Conservation (phyloP, 1,284 basidiomycete genomes). For the Melampsora americana region DNA sequence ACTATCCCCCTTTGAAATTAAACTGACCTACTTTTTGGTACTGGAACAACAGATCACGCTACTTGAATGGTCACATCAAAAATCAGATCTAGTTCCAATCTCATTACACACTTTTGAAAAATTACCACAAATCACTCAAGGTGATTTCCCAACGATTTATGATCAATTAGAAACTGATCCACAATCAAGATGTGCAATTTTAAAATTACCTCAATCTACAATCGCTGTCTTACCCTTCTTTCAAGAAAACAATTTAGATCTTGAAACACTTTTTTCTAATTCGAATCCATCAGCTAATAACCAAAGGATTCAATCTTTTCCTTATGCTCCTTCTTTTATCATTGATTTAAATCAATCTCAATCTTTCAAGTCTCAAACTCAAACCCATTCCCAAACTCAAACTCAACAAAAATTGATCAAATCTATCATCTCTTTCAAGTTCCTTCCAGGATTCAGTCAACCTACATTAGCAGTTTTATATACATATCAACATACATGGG, state of each 20-base stretch:
- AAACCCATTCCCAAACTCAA: constrained; percentile 13
- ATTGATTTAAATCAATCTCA: constrained; percentile 29
- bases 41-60: constrained; percentile 68
- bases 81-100: constrained; percentile 78
- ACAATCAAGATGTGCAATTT: constrained; percentile 74
- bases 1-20: background rate
- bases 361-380: constrained; percentile 13
- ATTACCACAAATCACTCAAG: constrained; percentile 71
- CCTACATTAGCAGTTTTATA: constrained; percentile 89
- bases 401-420: constrained; percentile 27
- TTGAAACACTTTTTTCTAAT: constrained; percentile 60
- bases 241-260: constrained; percentile 72
- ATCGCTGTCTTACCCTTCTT: constrained; percentile 89
- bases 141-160: constrained; percentile 46
- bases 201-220: constrained; percentile 66
- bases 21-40: constrained; percentile 8
- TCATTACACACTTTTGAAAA: constrained; percentile 98
- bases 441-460: constrained; percentile 90
- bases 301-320: constrained; percentile 45
- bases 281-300: constrained; percentile 13
- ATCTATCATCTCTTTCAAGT: constrained; percentile 81
- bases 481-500: constrained; percentile 83
- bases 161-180: constrained; percentile 75
- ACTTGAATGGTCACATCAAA: constrained; percentile 82
- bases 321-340: constrained; percentile 51